Evolutionary conservation across 805 yeast genomes (phyloP).

Genomic region (Cyberlindnera mrakii): DNA sequence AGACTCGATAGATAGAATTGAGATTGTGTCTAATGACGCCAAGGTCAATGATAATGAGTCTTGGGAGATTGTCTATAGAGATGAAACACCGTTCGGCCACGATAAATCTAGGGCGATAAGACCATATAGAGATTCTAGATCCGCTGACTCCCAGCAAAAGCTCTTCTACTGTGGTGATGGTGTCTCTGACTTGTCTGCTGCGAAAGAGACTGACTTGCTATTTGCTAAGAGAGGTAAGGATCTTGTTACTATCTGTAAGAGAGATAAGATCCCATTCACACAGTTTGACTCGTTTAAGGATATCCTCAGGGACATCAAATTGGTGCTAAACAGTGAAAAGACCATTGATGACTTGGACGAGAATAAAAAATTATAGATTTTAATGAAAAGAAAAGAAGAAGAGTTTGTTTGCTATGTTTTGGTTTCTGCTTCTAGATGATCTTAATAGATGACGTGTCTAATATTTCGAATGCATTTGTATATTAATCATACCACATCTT

Average conservation of each 20-base stretch:
- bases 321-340: slow-evolving; percentile 41
- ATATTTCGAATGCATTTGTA: no score
- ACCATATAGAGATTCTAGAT: slow-evolving; percentile 27
- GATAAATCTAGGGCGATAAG: slow-evolving; percentile 84
- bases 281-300: slow-evolving; percentile 76
- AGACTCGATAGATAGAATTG: slow-evolving; percentile 64
- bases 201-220: slow-evolving; percentile 86
- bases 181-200: slow-evolving; percentile 91
- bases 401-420: no score
- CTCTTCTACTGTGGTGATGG: slow-evolving; percentile 97
- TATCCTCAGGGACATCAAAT: slow-evolving; percentile 56
- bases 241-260: slow-evolving; percentile 74
- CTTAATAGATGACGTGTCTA: no score
- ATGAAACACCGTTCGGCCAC: slow-evolving; percentile 88
- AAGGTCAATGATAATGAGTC: slow-evolving; percentile 44
- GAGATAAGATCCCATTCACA: slow-evolving; percentile 76
- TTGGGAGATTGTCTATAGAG: slow-evolving; percentile 85
- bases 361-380: slow-evolving; percentile 12
- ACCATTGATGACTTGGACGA: slow-evolving; percentile 31
- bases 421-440: no score
- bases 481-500: slow-evolving; percentile 91
- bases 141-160: slow-evolving; percentile 41
- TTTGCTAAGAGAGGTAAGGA: slow-evolving; percentile 94
- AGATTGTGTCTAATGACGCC: slow-evolving; percentile 79
- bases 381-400: no score